These are phyloP conservation scores for Thyridium curvatum DNA, from an alignment of 2,329 filamentous ascomycete species.

Conservation along the genomic window DNA sequence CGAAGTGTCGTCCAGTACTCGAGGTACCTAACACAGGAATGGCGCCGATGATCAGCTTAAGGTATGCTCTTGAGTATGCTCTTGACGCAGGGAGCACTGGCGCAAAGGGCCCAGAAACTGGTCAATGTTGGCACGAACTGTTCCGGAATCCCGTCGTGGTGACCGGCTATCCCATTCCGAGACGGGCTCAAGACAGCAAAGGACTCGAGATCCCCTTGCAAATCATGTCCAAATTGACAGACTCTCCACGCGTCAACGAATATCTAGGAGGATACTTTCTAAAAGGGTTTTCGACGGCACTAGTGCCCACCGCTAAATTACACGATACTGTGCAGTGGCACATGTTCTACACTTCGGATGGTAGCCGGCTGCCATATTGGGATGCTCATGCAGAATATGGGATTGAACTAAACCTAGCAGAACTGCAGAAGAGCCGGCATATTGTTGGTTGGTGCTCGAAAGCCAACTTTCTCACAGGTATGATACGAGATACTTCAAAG, in stretches of 20 bases:
- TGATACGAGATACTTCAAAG: background rate
- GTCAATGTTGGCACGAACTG: slow-evolving; percentile 4
- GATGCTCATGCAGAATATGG: background rate
- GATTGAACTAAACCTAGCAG: background rate
- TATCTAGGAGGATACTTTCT: slow-evolving; percentile 3
- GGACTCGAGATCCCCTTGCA: slow-evolving; percentile 6
- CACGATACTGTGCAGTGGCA: slow-evolving; percentile 5
- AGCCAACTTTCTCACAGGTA: background rate
- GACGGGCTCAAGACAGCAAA: background rate
- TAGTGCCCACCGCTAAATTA: slow-evolving; percentile 1
- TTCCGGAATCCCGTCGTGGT: slow-evolving; percentile 4
- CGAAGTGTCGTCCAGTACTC: background rate
- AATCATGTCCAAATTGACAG: slow-evolving; percentile 3
- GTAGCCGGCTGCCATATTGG: background rate
- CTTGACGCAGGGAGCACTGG: background rate
- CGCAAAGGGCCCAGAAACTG: background rate
- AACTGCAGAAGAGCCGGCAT: background rate
- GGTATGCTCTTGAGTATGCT: background rate
- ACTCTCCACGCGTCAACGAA: background rate
- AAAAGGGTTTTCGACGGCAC: slow-evolving; percentile 5
- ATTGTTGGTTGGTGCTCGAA: slow-evolving; percentile 3
- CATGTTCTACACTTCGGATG: slow-evolving; percentile 1
- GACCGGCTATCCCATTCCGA: slow-evolving; percentile 4
- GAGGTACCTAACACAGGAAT: background rate
- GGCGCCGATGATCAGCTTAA: too few species aligned